phyloP scores from a whole-genome alignment of 2,329 filamentous ascomycete species.

The Exophiala viscosa region DNA sequence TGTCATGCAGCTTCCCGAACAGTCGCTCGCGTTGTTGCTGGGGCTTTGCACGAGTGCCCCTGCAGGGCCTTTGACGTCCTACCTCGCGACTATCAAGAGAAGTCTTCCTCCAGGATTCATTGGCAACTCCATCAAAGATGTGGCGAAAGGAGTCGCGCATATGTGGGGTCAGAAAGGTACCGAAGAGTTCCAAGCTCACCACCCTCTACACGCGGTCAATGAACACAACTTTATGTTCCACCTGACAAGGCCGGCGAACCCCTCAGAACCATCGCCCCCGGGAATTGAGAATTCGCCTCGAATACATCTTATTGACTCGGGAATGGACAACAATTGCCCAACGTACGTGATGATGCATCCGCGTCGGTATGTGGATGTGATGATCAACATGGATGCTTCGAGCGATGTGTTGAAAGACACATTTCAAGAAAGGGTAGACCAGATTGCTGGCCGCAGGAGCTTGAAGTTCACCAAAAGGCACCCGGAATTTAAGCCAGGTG shows the following conservation, averaged over 20 bases:
- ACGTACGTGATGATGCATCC: conserved; percentile 19
- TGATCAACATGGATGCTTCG: conserved; percentile 21
- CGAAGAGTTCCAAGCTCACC: conserved; percentile 17
- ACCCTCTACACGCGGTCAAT: conserved; percentile 19
- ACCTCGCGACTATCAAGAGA: conserved; percentile 20
- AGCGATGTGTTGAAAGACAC: conserved; percentile 19
- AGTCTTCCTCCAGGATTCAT: conserved; percentile 16
- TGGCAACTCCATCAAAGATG: conserved; percentile 13
- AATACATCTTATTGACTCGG: conserved; percentile 16
- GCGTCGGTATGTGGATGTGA: conserved; percentile 13
- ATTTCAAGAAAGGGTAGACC: conserved; percentile 19
- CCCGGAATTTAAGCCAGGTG: conserved; percentile 4
- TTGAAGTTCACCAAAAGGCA: conserved; percentile 12
- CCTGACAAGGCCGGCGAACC: conserved; percentile 5
- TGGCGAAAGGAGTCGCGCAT: conserved; percentile 13
- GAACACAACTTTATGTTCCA: conserved; percentile 21
- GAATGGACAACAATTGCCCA: conserved; percentile 23
- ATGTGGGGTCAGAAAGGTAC: conserved; percentile 16
- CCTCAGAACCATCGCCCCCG: conserved; percentile 5
- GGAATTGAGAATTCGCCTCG: conserved; percentile 16
- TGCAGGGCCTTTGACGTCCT: conserved; percentile 19
- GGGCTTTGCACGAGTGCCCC: conserved; percentile 19
- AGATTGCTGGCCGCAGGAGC: conserved; percentile 13
- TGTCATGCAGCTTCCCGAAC: conserved; percentile 23
- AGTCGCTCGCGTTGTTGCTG: conserved; percentile 16